Base-by-base conservation (phyloP, 192 early-diverging fungal genomes). In the Spizellomyces sp. region DNA sequence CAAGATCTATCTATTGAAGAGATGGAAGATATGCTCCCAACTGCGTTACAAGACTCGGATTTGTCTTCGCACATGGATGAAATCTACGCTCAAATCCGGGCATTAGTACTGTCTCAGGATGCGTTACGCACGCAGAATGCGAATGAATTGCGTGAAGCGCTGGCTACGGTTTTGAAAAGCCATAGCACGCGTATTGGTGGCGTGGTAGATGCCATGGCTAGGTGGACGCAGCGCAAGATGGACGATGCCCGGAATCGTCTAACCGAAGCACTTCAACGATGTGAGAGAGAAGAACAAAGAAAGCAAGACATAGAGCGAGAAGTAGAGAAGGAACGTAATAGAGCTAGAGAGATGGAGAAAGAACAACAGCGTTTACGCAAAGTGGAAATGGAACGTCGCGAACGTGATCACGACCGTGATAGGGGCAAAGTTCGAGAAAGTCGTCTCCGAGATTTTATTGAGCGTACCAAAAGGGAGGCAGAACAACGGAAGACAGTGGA, bases 61-160 rank as follows among this genome's bases (percentile, higher is more conserved):
- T 58, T 69, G 9, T 58, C 68, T 7, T 61, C 68, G 4, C 59
- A 55, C 10, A 45, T 71, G 70, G 70, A 71, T 55, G 61, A 64
- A 48, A 55, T 71, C 21, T 71, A 71, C 43, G 48, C 61, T 0
- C 70, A 64, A 43, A 64, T 71, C 10, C 70, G 70, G 10, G 70
- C 62, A 9, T 54, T 71, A 12, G 64, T 71, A 48, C 50, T 71
- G 0, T 62, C 70, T 8, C 70, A 64, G 42, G 70, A 71, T 56
- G 70, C 70, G 62, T 44, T 71, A 10, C 70, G 70, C 36, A 71
- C 47, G 48, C 45, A 64, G 27, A 71, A 71, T 17, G 62, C 60
- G 22, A 62, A 64, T n/a, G 70, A 62, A 19, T 52, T 71, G 60
- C 60, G 62, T 6, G 62, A 64, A 42, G 70, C 70, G 8, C 36